These are phyloP conservation scores for Aspergillaceae sp. DNA, from an alignment of 2,329 filamentous ascomycete species.

Conservation along the genomic window DNA sequence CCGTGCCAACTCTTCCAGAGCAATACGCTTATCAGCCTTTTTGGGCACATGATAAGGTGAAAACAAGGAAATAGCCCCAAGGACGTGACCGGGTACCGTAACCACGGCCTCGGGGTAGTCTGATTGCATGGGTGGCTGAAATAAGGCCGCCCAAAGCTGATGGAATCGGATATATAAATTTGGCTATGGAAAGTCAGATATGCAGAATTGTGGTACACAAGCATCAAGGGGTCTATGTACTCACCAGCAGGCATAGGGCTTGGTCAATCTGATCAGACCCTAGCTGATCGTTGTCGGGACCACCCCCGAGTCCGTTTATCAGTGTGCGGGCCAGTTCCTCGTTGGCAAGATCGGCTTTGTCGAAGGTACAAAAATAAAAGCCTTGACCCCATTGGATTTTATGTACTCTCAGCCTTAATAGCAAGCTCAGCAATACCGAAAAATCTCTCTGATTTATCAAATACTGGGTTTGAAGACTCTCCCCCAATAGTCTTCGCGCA, in stretches of 20 bases:
- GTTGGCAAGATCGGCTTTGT: background rate
- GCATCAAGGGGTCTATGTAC: background rate
- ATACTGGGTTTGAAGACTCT: too few relatives aligned
- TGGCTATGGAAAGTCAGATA: background rate
- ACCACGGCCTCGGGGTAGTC: background rate
- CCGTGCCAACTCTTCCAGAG: background rate
- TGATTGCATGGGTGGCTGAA: background rate
- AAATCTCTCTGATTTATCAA: too few relatives aligned
- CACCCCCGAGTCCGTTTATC: background rate
- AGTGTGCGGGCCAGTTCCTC: background rate
- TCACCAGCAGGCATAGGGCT: background rate
- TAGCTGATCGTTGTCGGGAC: background rate
- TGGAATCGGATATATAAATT: background rate
- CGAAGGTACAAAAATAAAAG: background rate
- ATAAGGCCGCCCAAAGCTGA: background rate
- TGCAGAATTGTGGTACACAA: background rate
- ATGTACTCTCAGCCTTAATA: background rate
- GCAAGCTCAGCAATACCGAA: too few relatives aligned
- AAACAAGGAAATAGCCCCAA: background rate
- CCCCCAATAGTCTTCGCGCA: too few relatives aligned
- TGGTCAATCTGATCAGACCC: background rate
- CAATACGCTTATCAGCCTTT: background rate
- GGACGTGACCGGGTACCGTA: background rate
- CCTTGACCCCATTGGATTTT: background rate
- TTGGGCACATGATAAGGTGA: background rate